phyloP scores from a whole-genome alignment of 129 eudicot species.

The Flaveria trinervia region DNA sequence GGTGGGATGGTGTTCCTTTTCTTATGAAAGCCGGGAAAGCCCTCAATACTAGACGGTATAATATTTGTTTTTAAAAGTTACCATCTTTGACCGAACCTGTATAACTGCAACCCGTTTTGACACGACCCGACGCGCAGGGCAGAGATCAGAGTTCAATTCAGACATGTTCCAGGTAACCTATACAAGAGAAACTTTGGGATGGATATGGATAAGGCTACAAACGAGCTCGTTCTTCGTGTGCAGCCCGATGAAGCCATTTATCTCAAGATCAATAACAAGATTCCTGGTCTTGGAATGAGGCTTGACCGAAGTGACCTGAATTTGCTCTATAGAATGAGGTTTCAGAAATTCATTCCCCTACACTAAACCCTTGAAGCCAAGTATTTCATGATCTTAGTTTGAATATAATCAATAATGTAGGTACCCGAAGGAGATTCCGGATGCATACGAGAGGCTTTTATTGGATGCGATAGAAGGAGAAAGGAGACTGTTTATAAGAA shows the following conservation, averaged over 20 bases:
- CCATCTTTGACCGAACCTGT: background rate
- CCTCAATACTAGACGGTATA: constrained; percentile 67
- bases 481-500: constrained; percentile 78
- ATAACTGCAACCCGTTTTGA: background rate
- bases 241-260: constrained; percentile 95
- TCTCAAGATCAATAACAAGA: constrained; percentile 84
- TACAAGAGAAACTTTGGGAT: constrained; percentile 72
- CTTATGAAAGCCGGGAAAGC: constrained; percentile 99
- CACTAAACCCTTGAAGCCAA: background rate
- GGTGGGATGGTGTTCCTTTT: constrained; percentile 98
- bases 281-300: constrained; percentile 97
- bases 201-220: constrained; percentile 81
- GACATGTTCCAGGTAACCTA: constrained; percentile 93
- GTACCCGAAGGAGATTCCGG: constrained; percentile 76
- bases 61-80: background rate
- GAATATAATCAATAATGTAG: constrained; percentile 29
- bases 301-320: constrained; percentile 92
- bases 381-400: background rate
- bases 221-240: constrained; percentile 90
- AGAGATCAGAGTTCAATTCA: constrained; percentile 90
- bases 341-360: too few species aligned
- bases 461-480: constrained; percentile 91
- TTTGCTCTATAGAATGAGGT: constrained; percentile 70
- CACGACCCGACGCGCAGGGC: constrained; percentile 48
- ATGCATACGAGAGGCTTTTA: constrained; percentile 87